These are phyloP conservation scores for Saccharomyces eubayanus DNA, from an alignment of 805 yeast genomes.

Conservation along the genomic window DNA sequence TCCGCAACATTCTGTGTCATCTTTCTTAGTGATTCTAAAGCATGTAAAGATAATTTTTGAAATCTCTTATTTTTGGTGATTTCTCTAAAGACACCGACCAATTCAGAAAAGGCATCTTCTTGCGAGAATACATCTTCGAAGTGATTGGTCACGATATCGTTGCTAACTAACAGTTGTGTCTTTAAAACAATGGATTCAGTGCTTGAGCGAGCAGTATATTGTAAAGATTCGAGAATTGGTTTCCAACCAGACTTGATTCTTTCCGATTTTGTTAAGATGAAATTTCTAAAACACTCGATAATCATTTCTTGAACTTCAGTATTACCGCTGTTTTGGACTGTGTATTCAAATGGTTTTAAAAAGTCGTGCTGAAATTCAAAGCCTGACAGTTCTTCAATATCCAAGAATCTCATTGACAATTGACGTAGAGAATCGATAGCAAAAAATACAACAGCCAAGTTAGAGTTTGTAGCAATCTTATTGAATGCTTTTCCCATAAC, in stretches of 20 bases:
- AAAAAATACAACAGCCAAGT: slow-evolving; percentile 70
- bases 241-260: slow-evolving; percentile 91
- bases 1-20: slow-evolving; percentile 54
- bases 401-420: slow-evolving; percentile 82
- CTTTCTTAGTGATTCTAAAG: slow-evolving; percentile 63
- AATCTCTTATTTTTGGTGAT: slow-evolving; percentile 77
- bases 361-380: slow-evolving; percentile 94
- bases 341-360: slow-evolving; percentile 79
- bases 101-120: slow-evolving; percentile 52
- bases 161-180: slow-evolving; percentile 52
- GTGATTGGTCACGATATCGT: slow-evolving; percentile 52
- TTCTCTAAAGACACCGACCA: slow-evolving; percentile 68
- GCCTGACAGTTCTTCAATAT: slow-evolving; percentile 88
- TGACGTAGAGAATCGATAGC: slow-evolving; percentile 93
- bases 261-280: slow-evolving; percentile 66
- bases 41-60: slow-evolving; percentile 72
- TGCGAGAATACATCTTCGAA: slow-evolving; percentile 57
- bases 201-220: slow-evolving; percentile 54
- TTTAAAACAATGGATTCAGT: slow-evolving; percentile 53
- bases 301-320: slow-evolving; percentile 78
- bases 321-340: slow-evolving; percentile 58
- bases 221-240: slow-evolving; percentile 71
- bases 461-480: slow-evolving; percentile 71
- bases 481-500: slow-evolving; percentile 87
- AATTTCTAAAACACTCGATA: slow-evolving; percentile 78